Conservation (phyloP, 2,329 filamentous ascomycete species). For the Sordariomycetes sp. region DNA sequence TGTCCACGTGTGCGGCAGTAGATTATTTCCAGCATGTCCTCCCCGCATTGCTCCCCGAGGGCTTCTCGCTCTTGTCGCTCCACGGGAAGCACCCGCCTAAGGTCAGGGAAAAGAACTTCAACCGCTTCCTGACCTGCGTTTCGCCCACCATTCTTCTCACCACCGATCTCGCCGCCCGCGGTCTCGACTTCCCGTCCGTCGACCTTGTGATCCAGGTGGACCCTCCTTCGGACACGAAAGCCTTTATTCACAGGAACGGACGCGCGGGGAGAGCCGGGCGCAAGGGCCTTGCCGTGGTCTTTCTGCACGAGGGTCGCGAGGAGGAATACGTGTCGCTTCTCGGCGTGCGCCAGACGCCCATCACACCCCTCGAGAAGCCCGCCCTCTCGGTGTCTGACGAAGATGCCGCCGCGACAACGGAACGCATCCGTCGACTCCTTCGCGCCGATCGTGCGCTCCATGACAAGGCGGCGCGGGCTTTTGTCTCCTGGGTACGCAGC, state of each 20-base stretch:
- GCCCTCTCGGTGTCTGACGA: conserved; percentile 40
- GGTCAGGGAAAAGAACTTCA: conserved; percentile 79
- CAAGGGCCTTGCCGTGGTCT: conserved; percentile 70
- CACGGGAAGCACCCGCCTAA: conserved; percentile 88
- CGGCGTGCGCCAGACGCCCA: conserved; percentile 75
- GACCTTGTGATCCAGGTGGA: conserved; percentile 87
- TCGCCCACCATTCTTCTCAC: conserved; percentile 74
- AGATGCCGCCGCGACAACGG: conserved; percentile 44
- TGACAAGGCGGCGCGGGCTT: conserved; percentile 81
- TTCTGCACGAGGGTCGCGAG: conserved; percentile 74
- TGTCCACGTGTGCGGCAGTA: conserved; percentile 87
- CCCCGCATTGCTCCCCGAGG: conserved; percentile 53
- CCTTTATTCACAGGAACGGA: conserved; percentile 83
- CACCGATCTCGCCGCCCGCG: conserved; percentile 82
- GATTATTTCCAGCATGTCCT: conserved; percentile 85
- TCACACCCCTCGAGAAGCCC: conserved; percentile 47
- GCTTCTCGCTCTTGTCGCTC: conserved; percentile 62
- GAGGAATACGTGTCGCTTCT: conserved; percentile 86
- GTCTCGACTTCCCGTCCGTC: conserved; percentile 82
- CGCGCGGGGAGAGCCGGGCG: conserved; percentile 82
- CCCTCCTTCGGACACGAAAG: conserved; percentile 48
- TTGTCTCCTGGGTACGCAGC: conserved; percentile 85
- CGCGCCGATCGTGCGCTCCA: conserved; percentile 44
- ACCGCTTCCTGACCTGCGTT: conserved; percentile 61
- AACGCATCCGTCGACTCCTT: conserved; percentile 47